Evolutionary conservation across 768 basidiomycete genomes (phyloP), one percentile per base, ranked within the genome.

Genomic region (Tylopilus intermedius): DNA sequence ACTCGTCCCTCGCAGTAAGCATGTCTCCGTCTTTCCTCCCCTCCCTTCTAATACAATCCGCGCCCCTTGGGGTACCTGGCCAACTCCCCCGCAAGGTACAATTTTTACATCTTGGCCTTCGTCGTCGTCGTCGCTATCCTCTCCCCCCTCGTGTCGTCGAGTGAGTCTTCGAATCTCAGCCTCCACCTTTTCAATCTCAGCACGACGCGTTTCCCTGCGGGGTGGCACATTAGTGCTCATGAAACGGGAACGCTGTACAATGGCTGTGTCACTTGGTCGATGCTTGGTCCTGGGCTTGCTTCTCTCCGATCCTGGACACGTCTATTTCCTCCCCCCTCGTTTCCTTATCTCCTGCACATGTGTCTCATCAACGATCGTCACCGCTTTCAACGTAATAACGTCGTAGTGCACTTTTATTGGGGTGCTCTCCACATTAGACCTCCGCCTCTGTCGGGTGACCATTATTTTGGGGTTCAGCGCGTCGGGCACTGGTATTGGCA

Each of bases 121-220:
- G 2, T 24, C 76, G 14, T 68, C 76, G 41, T 90, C 86, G 30
- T 86, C 87, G 60, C 87, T 87, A 40, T 79, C 83, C 24, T 76
- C 77, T 13, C 74, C 74, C 8, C 76, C 74, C 26, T 76, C 79
- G 8, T 78, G 79, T 39, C 76, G 78, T 55, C 83, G 82, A 27
- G 82, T 76, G 7, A 95, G 80, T 55, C 81, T 86, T 24, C 90
- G 85, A 50, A 97, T 88, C 42, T 92, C 88, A 7, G 82, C 83
- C 68, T 97, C 91, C 84, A 97, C 89, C 61, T 80, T 85, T 59
- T 84, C 85, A 47, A 96, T 90, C 66, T 93, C 84, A 7, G 81
- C 75, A 62, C 85, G 80, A 21, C 88, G 86, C 11, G 79, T 70
- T 32, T 76, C 76, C 47, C 87, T 92, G 53, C 4, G 44, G 33